Evolutionary conservation across 2,329 filamentous ascomycete genomes (phyloP).

Genomic region (Xylariaceae sp.): DNA sequence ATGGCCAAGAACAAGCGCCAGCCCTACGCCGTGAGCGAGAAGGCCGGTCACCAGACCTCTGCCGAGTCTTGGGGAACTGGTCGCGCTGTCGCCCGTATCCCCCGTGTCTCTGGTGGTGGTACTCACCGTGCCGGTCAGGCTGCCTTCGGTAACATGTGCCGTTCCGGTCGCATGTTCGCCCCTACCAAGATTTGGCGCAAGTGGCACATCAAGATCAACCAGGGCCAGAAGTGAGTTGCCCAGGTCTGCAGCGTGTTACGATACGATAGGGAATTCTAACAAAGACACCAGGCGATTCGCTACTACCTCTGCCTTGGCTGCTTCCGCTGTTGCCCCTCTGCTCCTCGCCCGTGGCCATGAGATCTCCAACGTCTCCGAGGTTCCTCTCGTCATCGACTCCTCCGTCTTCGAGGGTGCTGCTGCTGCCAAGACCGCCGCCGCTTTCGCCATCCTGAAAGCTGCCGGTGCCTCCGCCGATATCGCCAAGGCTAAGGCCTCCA

Average conservation of each 20-base stretch:
- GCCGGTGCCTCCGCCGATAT: slow-evolving; percentile 88
- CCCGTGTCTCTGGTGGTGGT: slow-evolving; percentile 99
- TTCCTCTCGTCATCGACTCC: slow-evolving; percentile 94
- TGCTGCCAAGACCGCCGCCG: slow-evolving; percentile 83
- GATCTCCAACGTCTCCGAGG: slow-evolving; percentile 87
- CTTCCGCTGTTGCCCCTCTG: slow-evolving; percentile 90
- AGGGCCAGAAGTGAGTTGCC: slow-evolving; percentile 82
- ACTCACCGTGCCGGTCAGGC: slow-evolving; percentile 99
- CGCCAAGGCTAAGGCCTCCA: slow-evolving; percentile 92
- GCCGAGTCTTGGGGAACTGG: slow-evolving; percentile 99
- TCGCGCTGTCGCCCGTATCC: slow-evolving; percentile 99
- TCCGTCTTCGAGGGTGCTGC: slow-evolving; percentile 78
- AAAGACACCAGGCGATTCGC: slow-evolving; percentile 74
- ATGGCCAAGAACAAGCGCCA: slow-evolving; percentile 99
- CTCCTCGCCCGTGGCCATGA: slow-evolving; percentile 97
- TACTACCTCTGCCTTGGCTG: slow-evolving; percentile 94
- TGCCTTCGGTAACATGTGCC: slow-evolving; percentile 99
- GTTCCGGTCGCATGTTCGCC: slow-evolving; percentile 99
- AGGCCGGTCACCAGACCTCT: slow-evolving; percentile 99
- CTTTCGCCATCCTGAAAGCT: slow-evolving; percentile 82
- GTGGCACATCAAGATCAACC: slow-evolving; percentile 99
- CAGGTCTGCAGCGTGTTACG: too few relatives aligned
- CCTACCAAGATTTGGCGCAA: slow-evolving; percentile 99
- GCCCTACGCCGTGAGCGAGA: slow-evolving; percentile 99
- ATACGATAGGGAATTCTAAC: background rate